Percentiles rank a stretch among this genome's conserved stretches.
These are phyloP conservation scores for Ogataea ganodermae DNA, from an alignment of 805 yeast species.

Conservation along the genomic window DNA sequence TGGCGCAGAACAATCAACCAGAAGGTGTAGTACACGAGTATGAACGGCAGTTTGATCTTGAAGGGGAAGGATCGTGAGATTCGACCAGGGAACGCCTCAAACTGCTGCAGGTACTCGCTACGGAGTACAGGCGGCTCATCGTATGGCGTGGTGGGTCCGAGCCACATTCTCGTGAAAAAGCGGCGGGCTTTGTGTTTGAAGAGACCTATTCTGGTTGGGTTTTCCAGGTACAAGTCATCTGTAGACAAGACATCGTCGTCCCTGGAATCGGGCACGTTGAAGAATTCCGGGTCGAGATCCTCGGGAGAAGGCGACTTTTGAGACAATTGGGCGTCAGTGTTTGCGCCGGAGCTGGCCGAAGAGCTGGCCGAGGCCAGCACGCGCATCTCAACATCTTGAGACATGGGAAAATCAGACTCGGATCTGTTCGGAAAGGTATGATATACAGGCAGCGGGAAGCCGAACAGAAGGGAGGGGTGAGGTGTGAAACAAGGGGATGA, in stretches of 20 bases:
- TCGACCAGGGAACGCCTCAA: constrained; percentile 48
- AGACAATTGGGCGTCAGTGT: neutral
- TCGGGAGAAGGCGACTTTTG: neutral
- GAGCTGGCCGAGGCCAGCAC: neutral
- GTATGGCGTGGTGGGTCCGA: constrained; percentile 52
- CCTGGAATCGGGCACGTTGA: neutral
- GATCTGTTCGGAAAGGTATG: neutral
- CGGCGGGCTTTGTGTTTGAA: constrained; percentile 2
- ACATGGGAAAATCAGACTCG: neutral
- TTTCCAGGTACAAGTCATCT: constrained; percentile 4
- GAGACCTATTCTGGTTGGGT: neutral
- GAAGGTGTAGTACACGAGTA: constrained; percentile 42
- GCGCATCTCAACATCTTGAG: constrained; percentile 1
- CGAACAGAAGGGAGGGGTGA: neutral
- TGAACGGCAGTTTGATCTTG: constrained; percentile 32
- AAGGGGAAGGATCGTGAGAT: constrained; percentile 35
- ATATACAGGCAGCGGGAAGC: neutral
- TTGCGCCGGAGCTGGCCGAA: too few species aligned
- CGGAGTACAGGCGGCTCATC: constrained; percentile 51
- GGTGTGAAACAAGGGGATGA: neutral
- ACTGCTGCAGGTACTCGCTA: constrained; percentile 20
- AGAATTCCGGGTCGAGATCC: constrained; percentile 1
- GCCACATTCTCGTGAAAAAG: constrained; percentile 41
- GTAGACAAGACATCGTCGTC: constrained; percentile 1
- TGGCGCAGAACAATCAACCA: constrained; percentile 47